Base-by-base conservation (phyloP, 495 filamentous ascomycete genomes). In the Xylaria sp. region DNA sequence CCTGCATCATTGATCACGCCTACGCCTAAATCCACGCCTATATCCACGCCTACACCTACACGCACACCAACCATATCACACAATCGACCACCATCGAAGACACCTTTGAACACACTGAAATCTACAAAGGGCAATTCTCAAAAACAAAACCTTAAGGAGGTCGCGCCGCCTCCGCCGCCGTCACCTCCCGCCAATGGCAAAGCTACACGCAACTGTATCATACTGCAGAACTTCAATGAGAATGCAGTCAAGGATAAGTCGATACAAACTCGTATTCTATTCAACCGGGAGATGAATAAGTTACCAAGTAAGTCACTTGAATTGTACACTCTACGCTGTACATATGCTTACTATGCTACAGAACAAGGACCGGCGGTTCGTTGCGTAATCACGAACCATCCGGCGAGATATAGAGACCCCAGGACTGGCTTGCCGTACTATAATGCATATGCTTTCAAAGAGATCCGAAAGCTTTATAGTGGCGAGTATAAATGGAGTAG, bases 371-470 rank as follows among this genome's bases (percentile, higher is more conserved):
- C 82, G 1, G 72, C 74, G 6, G 78, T 87, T 61, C 84, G 90
- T 61, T 97, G 93, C 78, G 89, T 90, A 65, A 95, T 97, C 79
- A 96, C 93, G 11, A 89, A 90, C 73, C 88, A 92, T 61, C 90
- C 91, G 50, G 93, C 93, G 26, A 88, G 86, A 55, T 96, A 93
- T 78, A 85, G 89, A 44, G 93, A 97, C 74, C 91, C 92, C 0
- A 85, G 85, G 71, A 97, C 93, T 0, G 90, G 90, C 0, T 85
- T 97, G 29, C 88, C 91, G 12, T 97, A 93, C 79, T 86, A 87
- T 46, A 93, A 92, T 74, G 81, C 88, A 29, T 90, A 90, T 70
- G 93, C 93, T 9, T 96, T 92, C 79, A 85, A 86, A 65, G 88
- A 94, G 81, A 90, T 93, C 29, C 88, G 89, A 76, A 85, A 83